A percentile compares a stretch with the other conserved stretches of the same genome.
phyloP scores from a whole-genome alignment of 192 early-diverging fungal species.

The Coemansia sp. region DNA sequence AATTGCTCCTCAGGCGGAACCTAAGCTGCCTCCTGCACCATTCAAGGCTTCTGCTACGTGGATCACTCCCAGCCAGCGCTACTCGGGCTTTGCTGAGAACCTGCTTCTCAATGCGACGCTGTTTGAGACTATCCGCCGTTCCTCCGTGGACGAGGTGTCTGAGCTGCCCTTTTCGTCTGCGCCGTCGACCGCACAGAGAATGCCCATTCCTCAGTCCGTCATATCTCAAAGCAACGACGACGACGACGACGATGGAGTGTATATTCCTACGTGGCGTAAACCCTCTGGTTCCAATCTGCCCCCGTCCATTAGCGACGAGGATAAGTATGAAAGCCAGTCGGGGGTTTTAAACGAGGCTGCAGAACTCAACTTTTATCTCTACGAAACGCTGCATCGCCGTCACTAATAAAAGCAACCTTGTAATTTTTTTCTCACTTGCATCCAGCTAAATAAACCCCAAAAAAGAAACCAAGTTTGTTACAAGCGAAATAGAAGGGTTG shows the following conservation, averaged over 20 bases:
- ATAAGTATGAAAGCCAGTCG: slow-evolving; percentile 33
- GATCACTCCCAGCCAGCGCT: slow-evolving; percentile 47
- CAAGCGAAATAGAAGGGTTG: background rate
- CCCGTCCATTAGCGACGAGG: slow-evolving; percentile 29
- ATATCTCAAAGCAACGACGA: slow-evolving; percentile 1
- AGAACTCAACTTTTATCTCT: slow-evolving; percentile 50
- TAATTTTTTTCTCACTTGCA: slow-evolving; percentile 1
- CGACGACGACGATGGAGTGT: slow-evolving; percentile 30
- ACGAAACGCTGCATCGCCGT: slow-evolving; percentile 41
- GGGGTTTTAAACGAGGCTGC: slow-evolving; percentile 46
- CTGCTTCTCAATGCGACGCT: slow-evolving; percentile 45
- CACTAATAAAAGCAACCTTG: slow-evolving; percentile 7
- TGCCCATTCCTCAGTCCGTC: background rate
- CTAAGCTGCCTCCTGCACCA: slow-evolving; percentile 15
- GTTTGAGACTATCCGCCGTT: slow-evolving; percentile 48
- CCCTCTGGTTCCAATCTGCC: slow-evolving; percentile 5
- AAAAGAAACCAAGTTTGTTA: background rate
- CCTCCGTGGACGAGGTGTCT: slow-evolving; percentile 1
- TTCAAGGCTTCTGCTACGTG: slow-evolving; percentile 37
- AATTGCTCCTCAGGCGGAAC: background rate
- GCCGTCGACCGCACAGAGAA: background rate
- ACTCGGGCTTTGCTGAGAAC: slow-evolving; percentile 48
- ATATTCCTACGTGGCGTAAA: slow-evolving; percentile 48
- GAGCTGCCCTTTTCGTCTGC: background rate
- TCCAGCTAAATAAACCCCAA: background rate